Evolutionary conservation across 768 basidiomycete species (phyloP), one percentile per base, ranked within the genome.

Genomic region (Dioszegia aurantiaca): DNA sequence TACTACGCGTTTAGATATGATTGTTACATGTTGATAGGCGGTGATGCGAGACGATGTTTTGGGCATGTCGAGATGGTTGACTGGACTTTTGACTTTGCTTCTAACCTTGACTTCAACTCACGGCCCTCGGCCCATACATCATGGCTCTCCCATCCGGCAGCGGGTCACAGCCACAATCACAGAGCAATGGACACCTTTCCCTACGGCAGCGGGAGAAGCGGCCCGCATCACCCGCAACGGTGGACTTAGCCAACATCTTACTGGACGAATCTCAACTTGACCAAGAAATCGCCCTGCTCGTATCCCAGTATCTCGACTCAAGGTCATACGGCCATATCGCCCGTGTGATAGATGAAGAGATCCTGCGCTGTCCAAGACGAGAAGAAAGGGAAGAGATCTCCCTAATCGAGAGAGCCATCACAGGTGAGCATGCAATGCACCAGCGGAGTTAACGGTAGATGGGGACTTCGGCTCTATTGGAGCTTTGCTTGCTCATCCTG

Each of bases 121-220:
- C 36, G 10, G 36, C 36, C 12, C 8, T 8, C 14, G 44, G 14
- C 8, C 24, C 23, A 10, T 17, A 21, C 24, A 11, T 64, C 79
- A 89, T 97, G 21, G 86, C 85, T 90, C 90, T 92, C 9, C 86
- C 80, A 53, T 94, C 77, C 11, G 48, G 33, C 36, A 23, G 23
- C 23, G 10, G 5, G 16, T 26, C 40, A 36, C 4, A 40, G 48
- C 48, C n/a, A 36, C 12, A 17, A 31, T 28, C 31, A 27, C 21
- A 2, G n/a, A 24, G 21, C 37, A 28, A 53, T 14, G 26, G 46
- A 17, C n/a, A 28, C 14, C 53, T 60, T 2, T 52, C 59, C 23
- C 30, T 53, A 1, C 30, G 52, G 27, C 61, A 58, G 26, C 30
- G n/a, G 16, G 61, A 55, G 45, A 62, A 62, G 31, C 21, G 11